Evolutionary conservation across 2,329 filamentous ascomycete species (phyloP), one percentile per base, ranked within the genome.

Genomic region (Colletotrichum viniferum): DNA sequence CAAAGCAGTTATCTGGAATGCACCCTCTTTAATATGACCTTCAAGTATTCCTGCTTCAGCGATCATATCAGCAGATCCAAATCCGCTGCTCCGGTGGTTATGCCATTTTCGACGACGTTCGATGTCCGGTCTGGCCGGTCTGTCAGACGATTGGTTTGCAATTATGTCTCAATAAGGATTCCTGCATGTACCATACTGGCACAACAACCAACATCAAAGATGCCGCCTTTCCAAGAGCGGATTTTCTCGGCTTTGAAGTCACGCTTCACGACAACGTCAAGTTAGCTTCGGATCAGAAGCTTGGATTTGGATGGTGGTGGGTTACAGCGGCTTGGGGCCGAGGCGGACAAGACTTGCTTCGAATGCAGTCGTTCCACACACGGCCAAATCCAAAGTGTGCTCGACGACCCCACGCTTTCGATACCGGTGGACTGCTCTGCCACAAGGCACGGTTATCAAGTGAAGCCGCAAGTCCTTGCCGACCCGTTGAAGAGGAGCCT

Each of bases 101-200:
- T 28, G n/a, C 24, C 32, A 21, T 18, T 58, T 26, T n/a, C 34
- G 28, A 21, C 21, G 55, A 38, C 24, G 43, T 60, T 61, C 55
- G 36, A 66, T 32, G 52, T 16, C 36, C 34, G 32, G 48, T 32
- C 55, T 21, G 30, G 16, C 38, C 13, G 7, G 8, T 32, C 38
- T 18, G 26, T 66, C 9, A 18, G 12, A 66, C 21, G 10, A 38
- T 21, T 71, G 30, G 30, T 55, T 26, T 16, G 30, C 16, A 61
- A 30, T 43, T 4, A 66, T 71, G 68, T 71, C 61, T 66, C 34
- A 74, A 61, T 26, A 62, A 71, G 69, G 52, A 69, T 56, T 67
- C 69, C 69, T 74, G 72, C 72, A 74, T 60, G 26, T 72, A 34
- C 38, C 62, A 66, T 43, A 21, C 38, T 62, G 21, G 21, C 38